A percentile compares a stretch with the other conserved stretches of the same genome.
Conservation (phyloP, 2,329 filamentous ascomycete species). For the Nemania sp. region DNA sequence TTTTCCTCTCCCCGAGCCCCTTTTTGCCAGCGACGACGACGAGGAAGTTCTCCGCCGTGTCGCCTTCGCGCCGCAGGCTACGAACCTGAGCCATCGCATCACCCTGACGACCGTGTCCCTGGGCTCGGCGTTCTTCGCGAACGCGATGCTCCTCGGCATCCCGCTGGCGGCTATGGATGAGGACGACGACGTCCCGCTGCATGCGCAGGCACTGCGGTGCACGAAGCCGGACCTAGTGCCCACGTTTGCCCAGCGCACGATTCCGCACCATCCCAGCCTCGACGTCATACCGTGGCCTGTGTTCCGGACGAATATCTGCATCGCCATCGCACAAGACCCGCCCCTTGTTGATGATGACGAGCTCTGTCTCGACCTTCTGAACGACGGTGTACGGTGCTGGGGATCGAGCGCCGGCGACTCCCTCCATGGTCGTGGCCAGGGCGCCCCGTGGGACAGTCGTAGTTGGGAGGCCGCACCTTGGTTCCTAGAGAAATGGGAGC, state of each 20-base stretch:
- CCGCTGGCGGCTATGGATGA: constrained; percentile 7
- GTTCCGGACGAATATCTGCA: constrained; percentile 44
- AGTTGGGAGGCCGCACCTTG: constrained; percentile 48
- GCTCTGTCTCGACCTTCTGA: constrained; percentile 43
- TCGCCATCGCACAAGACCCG: constrained; percentile 8
- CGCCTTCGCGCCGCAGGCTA: background rate
- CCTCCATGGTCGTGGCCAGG: constrained; percentile 35
- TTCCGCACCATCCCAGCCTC: constrained; percentile 43
- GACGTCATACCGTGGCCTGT: constrained; percentile 47
- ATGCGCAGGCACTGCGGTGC: constrained; percentile 26
- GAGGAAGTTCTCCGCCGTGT: constrained; percentile 15
- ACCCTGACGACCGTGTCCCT: constrained; percentile 11
- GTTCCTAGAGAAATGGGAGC: constrained; percentile 48
- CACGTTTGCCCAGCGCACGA: constrained; percentile 42
- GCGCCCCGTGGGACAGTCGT: constrained; percentile 47
- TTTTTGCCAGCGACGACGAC: background rate
- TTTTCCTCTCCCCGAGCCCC: constrained; percentile 1
- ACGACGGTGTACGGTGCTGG: constrained; percentile 46
- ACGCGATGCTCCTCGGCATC: constrained; percentile 24
- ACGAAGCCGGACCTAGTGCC: constrained; percentile 42
- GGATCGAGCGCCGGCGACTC: constrained; percentile 37
- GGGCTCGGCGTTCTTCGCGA: constrained; percentile 17
- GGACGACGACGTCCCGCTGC: constrained; percentile 24
- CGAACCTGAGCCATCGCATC: background rate
- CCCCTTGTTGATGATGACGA: constrained; percentile 41